phyloP scores from a whole-genome alignment of 495 filamentous ascomycete species.

The Talaromyces ruber region DNA sequence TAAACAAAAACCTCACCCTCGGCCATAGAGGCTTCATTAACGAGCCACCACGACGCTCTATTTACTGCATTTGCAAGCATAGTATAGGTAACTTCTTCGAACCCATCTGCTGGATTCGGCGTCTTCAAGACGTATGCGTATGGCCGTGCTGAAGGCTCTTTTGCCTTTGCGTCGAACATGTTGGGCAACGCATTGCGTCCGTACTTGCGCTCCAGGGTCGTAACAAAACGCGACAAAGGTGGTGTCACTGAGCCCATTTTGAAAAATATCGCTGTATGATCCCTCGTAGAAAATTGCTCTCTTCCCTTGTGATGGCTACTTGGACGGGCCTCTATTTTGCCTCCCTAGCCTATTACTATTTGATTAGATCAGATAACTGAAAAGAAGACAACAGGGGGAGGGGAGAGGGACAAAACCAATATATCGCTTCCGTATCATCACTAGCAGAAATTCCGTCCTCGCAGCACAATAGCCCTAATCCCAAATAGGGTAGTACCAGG shows the following conservation, averaged over 20 bases:
- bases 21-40: neutral
- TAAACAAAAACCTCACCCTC: conserved; percentile 12
- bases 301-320: neutral
- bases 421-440: neutral
- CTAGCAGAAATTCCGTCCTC: neutral
- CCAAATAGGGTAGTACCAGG: neutral
- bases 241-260: neutral
- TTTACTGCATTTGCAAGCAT: conserved; percentile 41
- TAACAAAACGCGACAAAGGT: neutral
- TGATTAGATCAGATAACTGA: neutral
- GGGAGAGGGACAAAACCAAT: neutral
- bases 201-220: neutral
- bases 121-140: neutral
- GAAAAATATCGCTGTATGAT: neutral
- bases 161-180: conserved; percentile 3
- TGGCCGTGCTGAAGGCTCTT: neutral
- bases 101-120: conserved; percentile 1
- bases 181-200: conserved; percentile 1
- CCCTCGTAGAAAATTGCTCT: neutral
- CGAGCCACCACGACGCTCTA: conserved; percentile 34
- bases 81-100: conserved; percentile 25
- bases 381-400: neutral
- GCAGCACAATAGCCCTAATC: neutral
- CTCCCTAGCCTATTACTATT: neutral
- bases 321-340: neutral